Percentiles rank a stretch among this genome's conserved stretches.
These are phyloP conservation scores for Trypanosomatidae sp. DNA, from an alignment of 208 protist genomes.

Conservation along the genomic window DNA sequence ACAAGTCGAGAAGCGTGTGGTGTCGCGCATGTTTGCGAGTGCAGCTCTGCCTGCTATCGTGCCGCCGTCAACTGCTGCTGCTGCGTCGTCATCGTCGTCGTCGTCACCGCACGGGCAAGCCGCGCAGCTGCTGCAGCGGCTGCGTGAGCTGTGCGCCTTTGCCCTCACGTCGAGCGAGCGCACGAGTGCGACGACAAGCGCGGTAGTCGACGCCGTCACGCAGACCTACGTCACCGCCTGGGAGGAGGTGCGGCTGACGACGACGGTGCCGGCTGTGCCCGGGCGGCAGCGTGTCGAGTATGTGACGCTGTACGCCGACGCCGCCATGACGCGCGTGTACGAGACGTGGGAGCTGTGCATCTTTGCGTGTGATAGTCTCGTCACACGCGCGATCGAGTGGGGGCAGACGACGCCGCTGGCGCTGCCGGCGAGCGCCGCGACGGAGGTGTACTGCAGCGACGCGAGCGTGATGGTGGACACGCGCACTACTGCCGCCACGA, in stretches of 20 bases:
- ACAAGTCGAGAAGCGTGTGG: conserved; percentile 35
- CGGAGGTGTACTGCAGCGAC: conserved; percentile 70
- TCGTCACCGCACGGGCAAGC: conserved; percentile 1
- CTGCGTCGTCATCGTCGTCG: conserved; percentile 13
- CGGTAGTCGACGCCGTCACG: conserved; percentile 73
- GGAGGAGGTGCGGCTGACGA: conserved; percentile 63
- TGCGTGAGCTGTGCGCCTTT: conserved; percentile 55
- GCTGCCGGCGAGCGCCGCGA: conserved; percentile 43
- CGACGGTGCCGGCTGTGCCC: conserved; percentile 24
- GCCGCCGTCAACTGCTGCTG: too few relatives aligned
- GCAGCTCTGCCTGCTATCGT: conserved; percentile 40
- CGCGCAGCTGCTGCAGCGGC: conserved; percentile 28
- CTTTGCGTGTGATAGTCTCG: conserved; percentile 54
- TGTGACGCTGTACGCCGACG: conserved; percentile 66
- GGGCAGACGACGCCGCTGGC: conserved; percentile 70
- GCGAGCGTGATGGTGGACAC: conserved; percentile 20
- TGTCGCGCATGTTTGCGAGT: conserved; percentile 50
- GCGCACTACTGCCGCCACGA: conserved; percentile 3
- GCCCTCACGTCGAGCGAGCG: conserved; percentile 16
- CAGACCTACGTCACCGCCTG: conserved; percentile 68
- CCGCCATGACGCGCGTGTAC: conserved; percentile 46
- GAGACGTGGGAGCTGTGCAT: conserved; percentile 81
- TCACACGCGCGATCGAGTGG: conserved; percentile 62
- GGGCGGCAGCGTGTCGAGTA: conserved; percentile 58
- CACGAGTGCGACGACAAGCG: conserved; percentile 51